phyloP scores from a whole-genome alignment of 768 basidiomycete species.

The Tulasnella sp. region DNA sequence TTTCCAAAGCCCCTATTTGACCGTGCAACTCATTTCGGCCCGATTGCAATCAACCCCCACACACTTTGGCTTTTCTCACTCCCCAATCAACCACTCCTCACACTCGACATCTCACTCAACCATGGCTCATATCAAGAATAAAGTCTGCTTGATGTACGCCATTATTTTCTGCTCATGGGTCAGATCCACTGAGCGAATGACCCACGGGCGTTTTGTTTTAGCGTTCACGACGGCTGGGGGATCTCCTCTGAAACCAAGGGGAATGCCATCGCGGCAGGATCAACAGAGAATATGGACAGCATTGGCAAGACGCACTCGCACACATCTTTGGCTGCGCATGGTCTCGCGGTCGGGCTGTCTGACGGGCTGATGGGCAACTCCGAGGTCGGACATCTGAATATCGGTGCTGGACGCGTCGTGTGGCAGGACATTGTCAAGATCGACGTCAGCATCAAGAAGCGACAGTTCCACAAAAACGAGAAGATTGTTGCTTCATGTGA shows the following conservation, averaged over 20 bases:
- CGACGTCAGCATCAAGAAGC: constrained; percentile 83
- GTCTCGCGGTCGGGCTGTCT: constrained; percentile 81
- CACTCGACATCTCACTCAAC: neutral
- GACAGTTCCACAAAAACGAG: constrained; percentile 70
- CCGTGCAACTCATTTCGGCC: too few species aligned
- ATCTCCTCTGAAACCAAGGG: constrained; percentile 54
- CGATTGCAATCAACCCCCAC: constrained; percentile 9
- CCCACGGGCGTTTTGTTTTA: too few species aligned
- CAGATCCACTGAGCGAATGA: too few species aligned
- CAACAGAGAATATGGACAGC: constrained; percentile 81
- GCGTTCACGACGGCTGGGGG: constrained; percentile 97
- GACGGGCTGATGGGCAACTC: constrained; percentile 98
- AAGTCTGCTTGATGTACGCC: constrained; percentile 81
- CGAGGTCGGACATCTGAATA: constrained; percentile 92
- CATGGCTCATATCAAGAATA: constrained; percentile 53
- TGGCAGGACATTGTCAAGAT: constrained; percentile 98
- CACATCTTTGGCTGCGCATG: constrained; percentile 70
- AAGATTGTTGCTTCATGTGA: constrained; percentile 63
- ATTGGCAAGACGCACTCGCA: constrained; percentile 68
- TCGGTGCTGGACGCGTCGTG: constrained; percentile 87
- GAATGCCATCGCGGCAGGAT: constrained; percentile 77
- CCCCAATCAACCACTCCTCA: neutral
- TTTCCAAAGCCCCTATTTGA: too few species aligned
- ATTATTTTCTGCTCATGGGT: too few species aligned
- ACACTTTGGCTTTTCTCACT: neutral